These are phyloP conservation scores for Acer yangbiense DNA, from an alignment of 345 rosid species.

Conservation along the genomic window DNA sequence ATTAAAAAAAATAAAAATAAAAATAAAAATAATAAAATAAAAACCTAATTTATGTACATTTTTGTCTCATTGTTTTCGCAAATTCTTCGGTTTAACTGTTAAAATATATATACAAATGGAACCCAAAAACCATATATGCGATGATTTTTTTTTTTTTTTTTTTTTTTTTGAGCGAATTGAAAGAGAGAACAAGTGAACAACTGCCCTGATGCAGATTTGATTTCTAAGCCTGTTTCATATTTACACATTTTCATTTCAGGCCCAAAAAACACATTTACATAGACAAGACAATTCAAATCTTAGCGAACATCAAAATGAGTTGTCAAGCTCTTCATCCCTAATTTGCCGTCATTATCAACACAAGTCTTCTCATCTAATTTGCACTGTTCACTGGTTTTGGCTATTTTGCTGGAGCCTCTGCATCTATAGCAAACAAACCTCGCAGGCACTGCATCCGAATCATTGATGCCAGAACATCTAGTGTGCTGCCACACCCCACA, in stretches of 20 bases:
- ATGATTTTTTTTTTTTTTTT: too few relatives aligned
- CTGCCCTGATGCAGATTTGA: slow-evolving; percentile 7
- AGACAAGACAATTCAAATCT: neutral
- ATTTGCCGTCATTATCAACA: neutral
- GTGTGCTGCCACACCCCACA: slow-evolving; percentile 82
- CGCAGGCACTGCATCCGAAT: slow-evolving; percentile 51
- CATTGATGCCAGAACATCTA: slow-evolving; percentile 59
- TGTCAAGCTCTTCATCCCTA: slow-evolving; percentile 23
- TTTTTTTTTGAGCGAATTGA: too few relatives aligned
- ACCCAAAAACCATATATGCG: neutral
- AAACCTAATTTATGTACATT: too few relatives aligned
- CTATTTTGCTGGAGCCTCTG: slow-evolving; percentile 16
- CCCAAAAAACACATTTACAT: slow-evolving; percentile 20
- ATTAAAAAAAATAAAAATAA: too few relatives aligned
- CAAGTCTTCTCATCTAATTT: slow-evolving; percentile 17
- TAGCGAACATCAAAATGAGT: slow-evolving; percentile 13
- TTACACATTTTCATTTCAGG: slow-evolving; percentile 25
- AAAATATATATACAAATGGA: neutral
- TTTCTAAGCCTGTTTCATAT: slow-evolving; percentile 23
- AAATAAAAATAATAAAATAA: too few relatives aligned
- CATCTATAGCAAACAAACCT: slow-evolving; percentile 58
- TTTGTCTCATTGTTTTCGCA: too few relatives aligned
- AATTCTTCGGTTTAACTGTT: neutral
- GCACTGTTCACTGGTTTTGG: slow-evolving; percentile 13
- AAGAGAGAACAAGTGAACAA: slow-evolving; percentile 18